These are phyloP conservation scores for Nakazawaea peltata DNA, from an alignment of 805 yeast species.

Conservation along the genomic window DNA sequence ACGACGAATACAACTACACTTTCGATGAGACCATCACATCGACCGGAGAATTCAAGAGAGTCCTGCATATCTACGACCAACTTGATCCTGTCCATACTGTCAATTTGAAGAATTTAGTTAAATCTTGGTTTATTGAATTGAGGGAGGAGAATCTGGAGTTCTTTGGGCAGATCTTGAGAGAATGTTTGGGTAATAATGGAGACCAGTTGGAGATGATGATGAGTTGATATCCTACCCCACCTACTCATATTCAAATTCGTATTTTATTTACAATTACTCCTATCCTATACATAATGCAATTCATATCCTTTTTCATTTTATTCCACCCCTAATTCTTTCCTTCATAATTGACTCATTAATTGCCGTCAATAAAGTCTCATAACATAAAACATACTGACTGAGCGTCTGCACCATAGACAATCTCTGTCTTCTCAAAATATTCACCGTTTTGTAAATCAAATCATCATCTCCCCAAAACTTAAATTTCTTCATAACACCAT, in stretches of 20 bases:
- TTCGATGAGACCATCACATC: slow-evolving; percentile 16
- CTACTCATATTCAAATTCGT: not conserved
- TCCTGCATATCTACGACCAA: slow-evolving; percentile 25
- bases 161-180: slow-evolving; percentile 25
- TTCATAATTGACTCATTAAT: no score
- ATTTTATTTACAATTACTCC: no score
- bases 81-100: slow-evolving; percentile 49
- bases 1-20: slow-evolving; percentile 25
- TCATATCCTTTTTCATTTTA: no score
- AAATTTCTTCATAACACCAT: slow-evolving; percentile 2
- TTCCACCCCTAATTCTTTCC: no score
- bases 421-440: slow-evolving; percentile 63
- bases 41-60: slow-evolving; percentile 35
- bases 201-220: slow-evolving; percentile 19
- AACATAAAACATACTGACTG: slow-evolving; percentile 66
- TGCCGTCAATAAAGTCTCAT: slow-evolving; percentile 40
- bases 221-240: no score
- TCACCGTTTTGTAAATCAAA: slow-evolving; percentile 53
- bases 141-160: slow-evolving; percentile 17
- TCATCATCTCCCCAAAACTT: slow-evolving; percentile 30
- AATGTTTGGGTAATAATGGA: slow-evolving; percentile 19
- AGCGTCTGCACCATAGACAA: slow-evolving; percentile 80
- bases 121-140: slow-evolving; percentile 20
- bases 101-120: slow-evolving; percentile 37
- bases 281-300: no score